Conservation (phyloP, 2,329 filamentous ascomycete genomes). For the Paecilomyces formosus region DNA sequence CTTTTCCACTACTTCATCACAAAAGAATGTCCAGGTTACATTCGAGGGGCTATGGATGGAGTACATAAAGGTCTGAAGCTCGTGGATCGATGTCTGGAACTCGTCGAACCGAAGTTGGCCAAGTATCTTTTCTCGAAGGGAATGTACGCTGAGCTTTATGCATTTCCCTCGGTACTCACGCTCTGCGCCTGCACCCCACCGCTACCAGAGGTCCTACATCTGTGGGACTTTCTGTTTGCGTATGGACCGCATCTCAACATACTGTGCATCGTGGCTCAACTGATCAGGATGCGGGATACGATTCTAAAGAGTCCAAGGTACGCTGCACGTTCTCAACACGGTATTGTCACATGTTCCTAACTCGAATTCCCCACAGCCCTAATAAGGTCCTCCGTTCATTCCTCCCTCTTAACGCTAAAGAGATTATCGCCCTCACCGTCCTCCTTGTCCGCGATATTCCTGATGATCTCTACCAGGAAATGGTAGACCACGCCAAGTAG, state of each 20-base stretch:
- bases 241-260: slow-evolving; percentile 95
- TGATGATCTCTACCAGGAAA: slow-evolving; percentile 80
- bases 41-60: slow-evolving; percentile 92
- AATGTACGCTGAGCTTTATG: slow-evolving; percentile 89
- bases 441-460: slow-evolving; percentile 85
- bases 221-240: slow-evolving; percentile 97
- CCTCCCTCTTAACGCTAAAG: slow-evolving; percentile 72
- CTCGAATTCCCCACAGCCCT: slow-evolving; percentile 52
- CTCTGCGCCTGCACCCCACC: slow-evolving; percentile 94
- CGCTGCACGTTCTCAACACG: slow-evolving; percentile 15
- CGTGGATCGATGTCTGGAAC: slow-evolving; percentile 84
- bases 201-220: slow-evolving; percentile 78
- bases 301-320: slow-evolving; percentile 80
- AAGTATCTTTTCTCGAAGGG: slow-evolving; percentile 77
- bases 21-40: slow-evolving; percentile 83
- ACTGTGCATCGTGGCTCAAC: slow-evolving; percentile 89
- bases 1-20: slow-evolving; percentile 85
- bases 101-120: slow-evolving; percentile 84
- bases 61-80: slow-evolving; percentile 87
- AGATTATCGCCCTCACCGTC: slow-evolving; percentile 77
- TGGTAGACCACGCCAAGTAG: slow-evolving; percentile 70
- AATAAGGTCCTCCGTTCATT: slow-evolving; percentile 88
- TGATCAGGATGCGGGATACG: slow-evolving; percentile 78
- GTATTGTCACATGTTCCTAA: slow-evolving; percentile 8
- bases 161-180: slow-evolving; percentile 89